Base-by-base conservation (phyloP, 2,329 filamentous ascomycete species). In the Thermothelomyces thermophilus region DNA sequence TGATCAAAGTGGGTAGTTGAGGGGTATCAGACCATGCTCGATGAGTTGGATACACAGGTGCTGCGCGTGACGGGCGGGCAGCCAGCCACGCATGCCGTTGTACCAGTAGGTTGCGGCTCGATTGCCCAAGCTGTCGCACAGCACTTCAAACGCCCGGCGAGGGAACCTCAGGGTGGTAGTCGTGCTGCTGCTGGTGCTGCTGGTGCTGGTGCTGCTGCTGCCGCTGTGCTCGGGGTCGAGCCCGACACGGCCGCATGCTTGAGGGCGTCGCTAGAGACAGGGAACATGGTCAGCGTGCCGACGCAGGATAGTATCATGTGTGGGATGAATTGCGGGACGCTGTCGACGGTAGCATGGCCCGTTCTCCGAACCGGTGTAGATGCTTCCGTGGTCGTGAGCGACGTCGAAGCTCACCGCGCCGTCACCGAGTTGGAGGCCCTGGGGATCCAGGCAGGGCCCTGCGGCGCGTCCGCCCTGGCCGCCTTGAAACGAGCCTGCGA, bases 11-110 rank as follows among this genome's bases (percentile, higher is more conserved):
- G 84, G 81, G 84, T 90, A 19, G 83, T 89, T 0, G 81, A 91
- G 53, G 87, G 87, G 0, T 93, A 91, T 59, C 73, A 73, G 4
- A 89, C 86, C 0, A 83, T 90, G 76, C 70, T 90, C 54, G 63
- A 67, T 3, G 87, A 93, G 61, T 70, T 80, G 0, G 84, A 89
- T 43, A 63, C 70, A 17, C 85, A 90, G 60, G 61, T 84, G 9
- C 61, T 71, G 0, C 65, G 67, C 0, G 56, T 68, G 0, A 62
- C 67, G 0, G 64, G 61, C 1, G 58, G 69, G 0, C 56, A 60
- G 4, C 54, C 66, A 3, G 69, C 74, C 5, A 76, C 70, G 0
- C 66, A 79, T 9, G 73, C 82, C 26, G 64, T 91, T 13, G 75
- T 77, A 0, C 83, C 86, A 0, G 83, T 86, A 1, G 87, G 87